Base-by-base conservation (phyloP, 2,329 filamentous ascomycete genomes). In the Myriosclerotinia curreyana region DNA sequence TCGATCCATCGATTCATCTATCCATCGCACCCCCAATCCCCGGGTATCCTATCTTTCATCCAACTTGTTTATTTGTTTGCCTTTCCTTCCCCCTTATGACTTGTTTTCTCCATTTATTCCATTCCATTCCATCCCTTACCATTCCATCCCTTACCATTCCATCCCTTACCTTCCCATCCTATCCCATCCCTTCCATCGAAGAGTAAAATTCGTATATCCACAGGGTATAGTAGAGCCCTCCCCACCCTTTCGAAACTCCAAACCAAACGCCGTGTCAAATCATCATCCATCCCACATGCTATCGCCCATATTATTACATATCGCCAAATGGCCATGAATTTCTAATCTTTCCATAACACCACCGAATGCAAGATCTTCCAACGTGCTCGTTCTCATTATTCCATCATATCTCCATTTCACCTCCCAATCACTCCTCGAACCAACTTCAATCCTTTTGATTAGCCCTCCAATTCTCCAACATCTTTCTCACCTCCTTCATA, bases 401-500 rank as follows among this genome's bases (percentile, higher is more conserved):
- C 40, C 40, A 11, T 34, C 28, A 17, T 58, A 14, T 20, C n/a
- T n/a, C n/a, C n/a, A n/a, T n/a, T n/a, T n/a, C n/a, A 22, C 7
- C 11, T 14, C 42, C 12, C 12, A 12, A 15, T 5, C 28, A 11
- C 20, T 22, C 46, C 54, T 52, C 17, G 17, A 9, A 11, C 12
- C 40, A 11, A 40, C 28, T 59, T 40, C 44, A 54, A 15, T 70
- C 70, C 46, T 63, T 68, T 65, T 68, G 58, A 65, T 75, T 76
- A 8, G 71, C 71, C 61, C 72, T 68, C 75, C 74, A 76, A 60
- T 76, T 74, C 64, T 75, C 75, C 58, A 78, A 67, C 50, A 77
- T 72, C 68, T 73, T 75, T 28, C 72, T 75, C 36, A 79, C 69
- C 65, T 78, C 76, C 66, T 75, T 77, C 66, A 79, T 74, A n/a